Base-by-base conservation (phyloP, 2,329 filamentous ascomycete genomes). In the Verticillium dahliae region DNA sequence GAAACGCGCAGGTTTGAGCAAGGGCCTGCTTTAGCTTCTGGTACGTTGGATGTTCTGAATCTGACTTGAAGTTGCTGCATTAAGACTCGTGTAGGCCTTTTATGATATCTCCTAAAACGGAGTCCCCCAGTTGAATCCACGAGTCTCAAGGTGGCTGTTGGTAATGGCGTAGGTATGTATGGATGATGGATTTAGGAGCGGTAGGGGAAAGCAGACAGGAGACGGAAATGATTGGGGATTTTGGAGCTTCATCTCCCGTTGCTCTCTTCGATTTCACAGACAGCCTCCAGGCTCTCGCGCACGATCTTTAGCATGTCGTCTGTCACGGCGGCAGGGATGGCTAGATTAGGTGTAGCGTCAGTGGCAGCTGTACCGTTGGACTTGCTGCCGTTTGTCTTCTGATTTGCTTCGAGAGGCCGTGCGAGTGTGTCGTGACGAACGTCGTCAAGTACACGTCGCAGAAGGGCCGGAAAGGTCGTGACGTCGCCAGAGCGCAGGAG, bases 261-360 rank as follows among this genome's bases (percentile, higher is more conserved):
- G 11, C 33, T 10, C 11, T 60, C 52, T 1, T 77, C 75, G 56
- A 80, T 68, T 65, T 76, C 74, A 59, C 75, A 76, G 13, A 85
- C 77, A 41, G 75, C 70, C 65, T 87, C 85, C 52, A 89, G 74
- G 65, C 81, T 81, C 67, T 87, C 85, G 62, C 81, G 77, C 34
- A 85, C 85, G 37, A 84, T 76, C 65, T 80, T 80, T n/a, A 88
- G 75, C 4, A 85, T 85, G 66, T 89, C 84, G 33, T 87, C 83
- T 14, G 89, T 74, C n/a, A 87, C 84, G 2, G 76, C 70, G 60
- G 81, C 77, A 13, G 87, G 86, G 52, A 89, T 72, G 37, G 85
- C 86, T 14, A 88, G 77, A 66, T 72, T 78, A 18, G 64, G 58
- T 33, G 71, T 71, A 13, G 68, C 71, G 54, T 65, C 57, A 33